Evolutionary conservation across 1,139 yeast species (phyloP).

Genomic region (Scheffersomyces lignicola): DNA sequence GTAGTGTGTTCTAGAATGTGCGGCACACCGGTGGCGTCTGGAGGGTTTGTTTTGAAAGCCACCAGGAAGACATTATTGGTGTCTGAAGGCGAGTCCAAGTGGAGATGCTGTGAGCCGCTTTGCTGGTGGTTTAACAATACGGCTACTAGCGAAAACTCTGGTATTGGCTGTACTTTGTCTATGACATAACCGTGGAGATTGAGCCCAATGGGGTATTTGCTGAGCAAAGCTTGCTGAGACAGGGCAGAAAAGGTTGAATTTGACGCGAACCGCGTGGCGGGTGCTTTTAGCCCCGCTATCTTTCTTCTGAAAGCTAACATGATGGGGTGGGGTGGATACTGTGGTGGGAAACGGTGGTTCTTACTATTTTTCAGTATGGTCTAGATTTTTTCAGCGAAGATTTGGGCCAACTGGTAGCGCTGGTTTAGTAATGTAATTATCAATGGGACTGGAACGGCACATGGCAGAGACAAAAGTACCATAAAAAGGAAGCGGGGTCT

Average conservation of each 20-base stretch:
- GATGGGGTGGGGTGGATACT: too few species aligned
- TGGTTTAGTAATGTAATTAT: too few species aligned
- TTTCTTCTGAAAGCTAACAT: too few species aligned
- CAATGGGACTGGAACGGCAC: too few species aligned
- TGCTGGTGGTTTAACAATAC: constrained; percentile 64
- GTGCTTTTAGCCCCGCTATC: too few species aligned
- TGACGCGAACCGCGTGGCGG: background rate
- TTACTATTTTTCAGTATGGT: too few species aligned
- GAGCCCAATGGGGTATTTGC: constrained; percentile 64
- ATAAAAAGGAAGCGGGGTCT: too few species aligned
- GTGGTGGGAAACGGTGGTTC: too few species aligned
- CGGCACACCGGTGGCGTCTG: constrained; percentile 91
- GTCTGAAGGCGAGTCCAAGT: constrained; percentile 74
- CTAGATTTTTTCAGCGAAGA: too few species aligned
- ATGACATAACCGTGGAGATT: constrained; percentile 65
- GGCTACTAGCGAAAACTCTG: constrained; percentile 81
- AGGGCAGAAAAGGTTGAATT: too few species aligned
- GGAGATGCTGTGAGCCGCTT: constrained; percentile 82
- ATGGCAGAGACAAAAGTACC: too few species aligned
- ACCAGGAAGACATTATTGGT: constrained; percentile 84
- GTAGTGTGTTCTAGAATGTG: constrained; percentile 96
- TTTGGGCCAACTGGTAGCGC: too few species aligned
- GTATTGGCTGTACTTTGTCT: constrained; percentile 63
- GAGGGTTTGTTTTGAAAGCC: constrained; percentile 92
- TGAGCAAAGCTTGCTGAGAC: constrained; percentile 18